Evolutionary conservation across 441 rosid species (phyloP).

Genomic region (Brassica balearica): DNA sequence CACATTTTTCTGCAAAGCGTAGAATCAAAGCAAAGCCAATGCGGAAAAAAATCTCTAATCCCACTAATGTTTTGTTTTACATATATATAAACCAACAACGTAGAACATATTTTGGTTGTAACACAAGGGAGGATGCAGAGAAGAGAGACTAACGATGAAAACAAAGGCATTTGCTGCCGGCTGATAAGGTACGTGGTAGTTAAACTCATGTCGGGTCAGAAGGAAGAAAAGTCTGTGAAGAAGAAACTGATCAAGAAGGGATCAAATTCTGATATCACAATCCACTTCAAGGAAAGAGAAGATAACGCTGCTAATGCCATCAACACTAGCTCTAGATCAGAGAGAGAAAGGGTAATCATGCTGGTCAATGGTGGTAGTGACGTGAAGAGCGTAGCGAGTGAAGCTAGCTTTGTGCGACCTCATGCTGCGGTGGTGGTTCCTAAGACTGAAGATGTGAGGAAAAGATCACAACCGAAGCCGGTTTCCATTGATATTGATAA

Average conservation of each 20-base stretch:
- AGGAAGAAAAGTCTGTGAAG: slow-evolving; percentile 19
- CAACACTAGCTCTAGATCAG: slow-evolving; percentile 11
- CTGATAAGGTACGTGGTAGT: slow-evolving; percentile 39
- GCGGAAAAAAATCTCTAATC: background rate
- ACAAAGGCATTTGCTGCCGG: slow-evolving; percentile 47
- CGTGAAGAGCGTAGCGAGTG: slow-evolving; percentile 33
- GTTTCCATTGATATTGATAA: slow-evolving; percentile 32
- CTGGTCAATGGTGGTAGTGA: background rate
- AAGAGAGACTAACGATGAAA: slow-evolving; percentile 11
- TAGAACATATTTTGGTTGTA: background rate
- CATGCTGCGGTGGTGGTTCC: background rate
- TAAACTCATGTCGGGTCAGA: slow-evolving; percentile 36
- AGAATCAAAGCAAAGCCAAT: slow-evolving; percentile 43
- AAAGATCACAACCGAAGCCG: slow-evolving; percentile 14
- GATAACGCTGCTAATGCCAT: slow-evolving; percentile 34
- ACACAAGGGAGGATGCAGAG: slow-evolving; percentile 43
- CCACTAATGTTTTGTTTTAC: slow-evolving; percentile 20
- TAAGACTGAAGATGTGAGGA: slow-evolving; percentile 10
- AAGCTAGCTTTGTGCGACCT: slow-evolving; percentile 5
- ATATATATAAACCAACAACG: slow-evolving; percentile 28
- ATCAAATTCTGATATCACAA: slow-evolving; percentile 40
- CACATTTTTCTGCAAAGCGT: slow-evolving; percentile 43
- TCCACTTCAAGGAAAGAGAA: slow-evolving; percentile 39
- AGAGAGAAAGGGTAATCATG: slow-evolving; percentile 1
- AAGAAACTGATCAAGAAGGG: slow-evolving; percentile 38